Conservation (phyloP, 2,329 filamentous ascomycete species). For the Neofusicoccum kwambonambiense region DNA sequence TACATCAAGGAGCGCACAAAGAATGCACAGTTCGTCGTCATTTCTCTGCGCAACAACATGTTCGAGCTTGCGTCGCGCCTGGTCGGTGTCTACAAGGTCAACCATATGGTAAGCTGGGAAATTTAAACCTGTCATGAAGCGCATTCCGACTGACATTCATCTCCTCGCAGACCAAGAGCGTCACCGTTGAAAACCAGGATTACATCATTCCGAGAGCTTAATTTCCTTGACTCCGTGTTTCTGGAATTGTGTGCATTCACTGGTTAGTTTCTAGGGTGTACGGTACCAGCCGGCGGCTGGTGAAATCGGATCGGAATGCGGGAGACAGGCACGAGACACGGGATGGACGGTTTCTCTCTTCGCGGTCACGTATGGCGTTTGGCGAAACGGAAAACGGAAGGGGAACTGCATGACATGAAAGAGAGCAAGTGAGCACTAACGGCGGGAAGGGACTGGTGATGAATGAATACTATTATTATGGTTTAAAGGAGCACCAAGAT, state of each 20-base stretch:
- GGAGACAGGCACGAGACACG: background rate
- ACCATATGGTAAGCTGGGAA: constrained; percentile 71
- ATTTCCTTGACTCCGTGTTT: background rate
- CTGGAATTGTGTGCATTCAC: background rate
- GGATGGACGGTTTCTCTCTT: background rate
- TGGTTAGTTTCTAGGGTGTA: background rate
- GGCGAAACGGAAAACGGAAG: background rate
- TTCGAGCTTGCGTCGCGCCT: constrained; percentile 95
- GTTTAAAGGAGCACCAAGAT: background rate
- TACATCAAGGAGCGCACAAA: constrained; percentile 99
- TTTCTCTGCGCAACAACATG: constrained; percentile 98
- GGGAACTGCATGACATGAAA: background rate
- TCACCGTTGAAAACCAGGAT: constrained; percentile 53
- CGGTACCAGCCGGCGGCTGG: background rate
- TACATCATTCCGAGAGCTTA: constrained; percentile 34
- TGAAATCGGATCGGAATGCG: background rate
- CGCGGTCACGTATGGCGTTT: background rate
- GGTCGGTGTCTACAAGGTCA: constrained; percentile 98
- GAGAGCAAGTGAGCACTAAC: background rate
- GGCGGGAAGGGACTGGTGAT: background rate
- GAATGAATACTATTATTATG: background rate
- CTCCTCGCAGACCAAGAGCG: constrained; percentile 49
- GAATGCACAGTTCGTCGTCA: constrained; percentile 99
- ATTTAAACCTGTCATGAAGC: background rate
- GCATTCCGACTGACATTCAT: background rate